Base-by-base conservation (phyloP, 371 early-diverging fungal species). In the Haplosporangium sp. region DNA sequence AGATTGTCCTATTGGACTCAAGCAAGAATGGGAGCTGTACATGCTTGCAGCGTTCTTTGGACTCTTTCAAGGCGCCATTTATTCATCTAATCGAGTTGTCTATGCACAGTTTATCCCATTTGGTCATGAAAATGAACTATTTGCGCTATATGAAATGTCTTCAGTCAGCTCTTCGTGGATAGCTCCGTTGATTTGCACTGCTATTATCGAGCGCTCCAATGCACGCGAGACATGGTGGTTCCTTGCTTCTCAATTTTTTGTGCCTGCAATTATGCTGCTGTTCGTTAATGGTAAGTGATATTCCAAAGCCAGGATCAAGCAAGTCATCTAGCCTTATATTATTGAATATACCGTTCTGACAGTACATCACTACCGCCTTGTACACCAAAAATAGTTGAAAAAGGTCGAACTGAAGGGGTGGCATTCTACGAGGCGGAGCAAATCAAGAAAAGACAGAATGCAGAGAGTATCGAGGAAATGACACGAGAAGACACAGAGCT, bases 91-190 rank as follows among this genome's bases (percentile, higher is more conserved):
- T 48, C 65, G 73, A 1, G 78, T 77, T 0, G 73, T 77, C n/a
- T 77, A 58, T 63, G 69, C 78, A 0, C 78, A 77, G 57, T 69
- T 77, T 35, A 77, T 77, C 15, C 78, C 78, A 0, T 57, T 61
- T 0, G 78, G 78, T 1, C 78, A 77, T 52, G 78, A 77, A 58
- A 77, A 77, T 27, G 78, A 73, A 45, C 47, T 77, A n/a, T 77
- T 73, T 66, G 78, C 78, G 13, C 58, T 77, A 50, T 77, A 77
- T n/a, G 78, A 77, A 19, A 73, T 77, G 70, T 68, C 78, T 0
- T 73, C 73, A 8, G 73, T 72, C 9, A 65, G 73, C 19, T 77
- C 78, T 3, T 72, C 78, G 0, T 77, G 78, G 78, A 77, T 77
- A 38, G 77, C 77, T 5, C 77, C 77, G 1, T 61, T 77, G 64